These are phyloP conservation scores for Nadsonia fulvescens DNA, from an alignment of 805 yeast species.

Conservation along the genomic window DNA sequence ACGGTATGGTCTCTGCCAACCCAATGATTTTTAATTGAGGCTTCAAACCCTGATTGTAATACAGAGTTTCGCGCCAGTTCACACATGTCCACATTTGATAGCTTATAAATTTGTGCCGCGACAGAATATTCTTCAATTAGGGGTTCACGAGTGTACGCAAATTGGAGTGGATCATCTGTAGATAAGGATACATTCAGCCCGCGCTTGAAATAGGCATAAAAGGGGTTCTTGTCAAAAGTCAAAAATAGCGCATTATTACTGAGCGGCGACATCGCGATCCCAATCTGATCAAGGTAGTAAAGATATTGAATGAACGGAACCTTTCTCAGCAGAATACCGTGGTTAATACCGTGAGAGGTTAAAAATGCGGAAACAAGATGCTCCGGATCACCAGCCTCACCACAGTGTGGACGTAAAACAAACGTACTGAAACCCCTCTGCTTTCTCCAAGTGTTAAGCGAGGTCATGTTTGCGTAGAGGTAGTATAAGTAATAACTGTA, in stretches of 20 bases:
- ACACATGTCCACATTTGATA: slow-evolving; percentile 92
- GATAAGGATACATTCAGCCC: slow-evolving; percentile 90
- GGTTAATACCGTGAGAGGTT: slow-evolving; percentile 83
- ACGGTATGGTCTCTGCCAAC: slow-evolving; percentile 40
- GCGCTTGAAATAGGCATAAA: slow-evolving; percentile 73
- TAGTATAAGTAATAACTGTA: slow-evolving; percentile 89
- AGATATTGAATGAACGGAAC: slow-evolving; percentile 89
- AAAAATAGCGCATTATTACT: slow-evolving; percentile 91
- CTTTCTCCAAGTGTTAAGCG: slow-evolving; percentile 70
- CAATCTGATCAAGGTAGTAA: slow-evolving; percentile 85
- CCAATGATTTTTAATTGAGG: slow-evolving; percentile 79
- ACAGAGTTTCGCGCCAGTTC: slow-evolving; percentile 91
- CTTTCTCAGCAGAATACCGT: slow-evolving; percentile 84
- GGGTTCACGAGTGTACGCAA: slow-evolving; percentile 93
- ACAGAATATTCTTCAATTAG: slow-evolving; percentile 94
- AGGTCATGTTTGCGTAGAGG: slow-evolving; percentile 67
- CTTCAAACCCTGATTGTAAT: slow-evolving; percentile 85
- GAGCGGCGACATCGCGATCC: slow-evolving; percentile 95
- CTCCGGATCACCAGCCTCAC: slow-evolving; percentile 99
- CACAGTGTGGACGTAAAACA: slow-evolving; percentile 94
- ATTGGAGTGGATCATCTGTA: slow-evolving; percentile 95
- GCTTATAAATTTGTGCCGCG: slow-evolving; percentile 92
- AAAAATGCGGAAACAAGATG: slow-evolving; percentile 81
- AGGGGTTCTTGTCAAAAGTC: slow-evolving; percentile 94
- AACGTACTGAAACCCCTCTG: slow-evolving; percentile 68